Conservation (phyloP, 176 grass and related monocot genomes). For the Carex kokanica region DNA sequence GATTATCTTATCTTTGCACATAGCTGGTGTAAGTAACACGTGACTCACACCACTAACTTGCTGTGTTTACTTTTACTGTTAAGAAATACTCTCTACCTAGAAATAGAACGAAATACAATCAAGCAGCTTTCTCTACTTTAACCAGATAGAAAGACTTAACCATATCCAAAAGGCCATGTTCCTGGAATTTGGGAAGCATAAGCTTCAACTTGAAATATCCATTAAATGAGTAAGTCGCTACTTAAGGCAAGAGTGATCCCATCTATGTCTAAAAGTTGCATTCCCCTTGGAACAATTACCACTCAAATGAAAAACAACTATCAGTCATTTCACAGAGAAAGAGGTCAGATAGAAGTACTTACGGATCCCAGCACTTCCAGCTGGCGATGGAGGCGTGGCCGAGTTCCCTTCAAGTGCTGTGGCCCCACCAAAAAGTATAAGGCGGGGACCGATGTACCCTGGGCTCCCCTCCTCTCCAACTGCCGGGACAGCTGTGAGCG, state of each 20-base stretch:
- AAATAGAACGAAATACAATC: neutral
- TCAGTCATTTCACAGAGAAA: slow-evolving; percentile 1
- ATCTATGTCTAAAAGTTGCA: slow-evolving; percentile 14
- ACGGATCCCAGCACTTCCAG: slow-evolving; percentile 90
- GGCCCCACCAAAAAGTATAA: slow-evolving; percentile 88
- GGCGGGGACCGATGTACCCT: slow-evolving; percentile 63
- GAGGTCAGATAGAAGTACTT: slow-evolving; percentile 32
- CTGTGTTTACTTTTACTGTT: neutral
- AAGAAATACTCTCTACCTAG: neutral
- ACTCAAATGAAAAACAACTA: slow-evolving; percentile 12
- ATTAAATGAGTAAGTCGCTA: neutral
- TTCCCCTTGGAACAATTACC: neutral
- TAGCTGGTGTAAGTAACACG: neutral
- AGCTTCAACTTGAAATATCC: neutral
- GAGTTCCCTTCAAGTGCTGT: slow-evolving; percentile 95
- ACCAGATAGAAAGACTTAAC: neutral
- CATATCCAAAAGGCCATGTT: neutral
- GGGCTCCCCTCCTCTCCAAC: slow-evolving; percentile 81
- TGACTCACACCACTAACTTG: neutral
- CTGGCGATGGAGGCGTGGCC: slow-evolving; percentile 63
- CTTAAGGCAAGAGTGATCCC: neutral
- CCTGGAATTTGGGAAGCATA: neutral
- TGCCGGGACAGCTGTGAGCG: slow-evolving; percentile 74
- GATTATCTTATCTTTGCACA: neutral
- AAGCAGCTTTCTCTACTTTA: neutral